Conservation (phyloP, 1,139 yeast genomes). For the Tardiomyces digboiensis region DNA sequence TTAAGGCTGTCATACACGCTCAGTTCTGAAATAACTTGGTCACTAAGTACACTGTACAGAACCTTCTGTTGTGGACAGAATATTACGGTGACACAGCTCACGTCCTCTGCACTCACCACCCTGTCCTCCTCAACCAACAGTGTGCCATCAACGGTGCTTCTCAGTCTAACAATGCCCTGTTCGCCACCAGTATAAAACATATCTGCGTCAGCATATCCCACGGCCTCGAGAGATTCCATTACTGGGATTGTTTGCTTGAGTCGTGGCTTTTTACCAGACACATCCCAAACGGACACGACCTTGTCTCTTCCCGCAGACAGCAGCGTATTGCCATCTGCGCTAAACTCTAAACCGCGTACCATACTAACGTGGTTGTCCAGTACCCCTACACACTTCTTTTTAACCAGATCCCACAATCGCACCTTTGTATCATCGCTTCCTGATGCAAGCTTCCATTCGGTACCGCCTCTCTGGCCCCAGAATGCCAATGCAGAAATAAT, state of each 20-base stretch:
- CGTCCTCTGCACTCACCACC: conserved; percentile 48
- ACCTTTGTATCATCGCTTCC: conserved; percentile 78
- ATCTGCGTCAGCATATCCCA: conserved; percentile 48
- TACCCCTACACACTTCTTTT: conserved; percentile 53
- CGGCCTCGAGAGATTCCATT: conserved; percentile 69
- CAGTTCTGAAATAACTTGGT: conserved; percentile 64
- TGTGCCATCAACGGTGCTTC: conserved; percentile 33
- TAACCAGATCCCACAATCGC: conserved; percentile 86
- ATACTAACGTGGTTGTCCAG: conserved; percentile 75
- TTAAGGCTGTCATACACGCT: conserved; percentile 31
- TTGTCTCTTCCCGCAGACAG: conserved; percentile 89
- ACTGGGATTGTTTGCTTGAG: conserved; percentile 61
- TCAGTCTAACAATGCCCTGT: conserved; percentile 51
- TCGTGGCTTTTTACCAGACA: conserved; percentile 37
- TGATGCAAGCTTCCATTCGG: conserved; percentile 71
- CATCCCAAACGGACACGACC: conserved; percentile 54
- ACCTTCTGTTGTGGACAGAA: conserved; percentile 7
- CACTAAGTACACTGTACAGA: conserved; percentile 51
- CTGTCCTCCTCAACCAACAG: conserved; percentile 5
- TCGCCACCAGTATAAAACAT: conserved; percentile 75
- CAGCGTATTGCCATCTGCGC: conserved; percentile 41
- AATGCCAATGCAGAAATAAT: conserved; percentile 72
- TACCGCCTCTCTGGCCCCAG: conserved; percentile 55
- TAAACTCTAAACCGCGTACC: conserved; percentile 75
- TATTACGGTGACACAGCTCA: conserved; percentile 41